These are phyloP conservation scores for Diacronema lutheri DNA, from an alignment of 78 protist species.

Conservation along the genomic window DNA sequence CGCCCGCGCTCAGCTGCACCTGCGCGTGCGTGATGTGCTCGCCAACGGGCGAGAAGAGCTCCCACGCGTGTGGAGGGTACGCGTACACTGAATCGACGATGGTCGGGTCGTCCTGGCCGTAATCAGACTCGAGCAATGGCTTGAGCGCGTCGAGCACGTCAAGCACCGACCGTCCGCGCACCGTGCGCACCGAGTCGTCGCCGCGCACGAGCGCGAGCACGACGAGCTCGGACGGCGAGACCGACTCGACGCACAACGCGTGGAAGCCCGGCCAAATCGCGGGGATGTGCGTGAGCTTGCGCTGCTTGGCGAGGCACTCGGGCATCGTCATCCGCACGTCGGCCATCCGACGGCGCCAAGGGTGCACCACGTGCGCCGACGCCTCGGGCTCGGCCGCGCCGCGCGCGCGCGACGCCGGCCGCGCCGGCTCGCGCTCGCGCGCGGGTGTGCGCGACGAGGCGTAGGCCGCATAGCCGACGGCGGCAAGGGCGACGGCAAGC, in stretches of 20 bases:
- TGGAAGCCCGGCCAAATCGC: constrained; percentile 6
- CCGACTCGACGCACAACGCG: neutral
- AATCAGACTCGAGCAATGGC: neutral
- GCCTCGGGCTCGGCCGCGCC: no score
- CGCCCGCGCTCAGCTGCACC: neutral
- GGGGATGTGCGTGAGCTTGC: neutral
- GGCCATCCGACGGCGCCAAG: no score
- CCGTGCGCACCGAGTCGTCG: neutral
- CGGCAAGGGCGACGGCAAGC: no score
- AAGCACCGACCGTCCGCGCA: neutral
- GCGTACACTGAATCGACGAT: neutral
- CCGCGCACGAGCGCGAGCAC: neutral
- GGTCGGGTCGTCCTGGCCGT: neutral
- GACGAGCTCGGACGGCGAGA: neutral
- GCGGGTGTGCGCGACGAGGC: no score
- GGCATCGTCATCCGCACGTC: no score
- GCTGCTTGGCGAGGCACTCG: neutral
- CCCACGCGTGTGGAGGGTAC: neutral
- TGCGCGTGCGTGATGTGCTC: neutral
- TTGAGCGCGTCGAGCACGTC: neutral
- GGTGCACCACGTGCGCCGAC: no score
- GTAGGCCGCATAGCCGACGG: no score
- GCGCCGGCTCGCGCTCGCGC: no score
- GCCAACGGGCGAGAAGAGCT: neutral
- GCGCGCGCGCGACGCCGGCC: no score